Evolutionary conservation across 1,284 basidiomycete species (phyloP).

Genomic region (Sphaerobolus stellatus): DNA sequence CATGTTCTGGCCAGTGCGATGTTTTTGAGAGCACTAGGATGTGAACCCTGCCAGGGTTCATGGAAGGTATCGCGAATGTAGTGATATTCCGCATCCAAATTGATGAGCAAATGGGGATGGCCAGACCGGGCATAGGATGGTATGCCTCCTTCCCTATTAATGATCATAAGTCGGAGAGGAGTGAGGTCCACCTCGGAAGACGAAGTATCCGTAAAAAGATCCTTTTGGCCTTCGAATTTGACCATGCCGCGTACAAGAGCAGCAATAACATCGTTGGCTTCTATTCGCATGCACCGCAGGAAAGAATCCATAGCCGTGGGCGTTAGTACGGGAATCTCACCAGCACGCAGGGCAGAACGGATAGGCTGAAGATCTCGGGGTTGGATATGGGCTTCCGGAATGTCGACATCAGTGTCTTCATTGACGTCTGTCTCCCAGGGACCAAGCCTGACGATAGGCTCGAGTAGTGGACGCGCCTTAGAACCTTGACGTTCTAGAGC

Average conservation of each 20-base stretch:
- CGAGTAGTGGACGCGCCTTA: conserved; percentile 82
- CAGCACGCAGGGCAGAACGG: conserved; percentile 83
- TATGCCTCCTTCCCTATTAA: conserved; percentile 95
- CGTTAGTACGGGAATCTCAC: conserved; percentile 96
- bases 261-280: conserved; percentile 88
- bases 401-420: conserved; percentile 29
- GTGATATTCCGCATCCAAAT: conserved; percentile 84
- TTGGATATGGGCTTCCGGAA: conserved; percentile 73
- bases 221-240: conserved; percentile 17
- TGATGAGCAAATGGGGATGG: conserved; percentile 94
- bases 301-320: conserved; percentile 92
- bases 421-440: conserved; percentile 60
- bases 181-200: conserved; percentile 70
- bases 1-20: conserved; percentile 87
- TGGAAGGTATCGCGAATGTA: conserved; percentile 89
- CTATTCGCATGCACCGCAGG: conserved; percentile 82
- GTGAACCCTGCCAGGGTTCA: conserved; percentile 70
- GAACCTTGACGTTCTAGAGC: conserved; percentile 85
- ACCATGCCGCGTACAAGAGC: conserved; percentile 89
- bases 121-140: conserved; percentile 96
- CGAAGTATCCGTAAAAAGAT: conserved; percentile 29
- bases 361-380: conserved; percentile 80
- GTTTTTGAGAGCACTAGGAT: conserved; percentile 88
- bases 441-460: conserved; percentile 81
- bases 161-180: conserved; percentile 94